Conservation (phyloP, 495 filamentous ascomycete species). For the Thozetella sp. region DNA sequence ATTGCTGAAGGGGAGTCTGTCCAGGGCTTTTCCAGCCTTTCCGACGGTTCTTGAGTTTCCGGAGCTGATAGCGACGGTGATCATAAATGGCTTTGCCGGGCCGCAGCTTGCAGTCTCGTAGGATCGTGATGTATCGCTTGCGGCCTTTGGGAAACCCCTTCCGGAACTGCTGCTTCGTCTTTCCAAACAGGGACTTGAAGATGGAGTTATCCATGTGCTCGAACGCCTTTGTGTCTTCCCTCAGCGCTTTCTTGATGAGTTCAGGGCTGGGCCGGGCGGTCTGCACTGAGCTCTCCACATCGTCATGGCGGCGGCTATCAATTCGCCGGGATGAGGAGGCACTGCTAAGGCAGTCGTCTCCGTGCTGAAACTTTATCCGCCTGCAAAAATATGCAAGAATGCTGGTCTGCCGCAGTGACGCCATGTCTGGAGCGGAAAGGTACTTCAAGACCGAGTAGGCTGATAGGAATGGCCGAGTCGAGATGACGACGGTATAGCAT, state of each 20-base stretch:
- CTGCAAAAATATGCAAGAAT: too few species aligned
- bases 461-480: too few species aligned
- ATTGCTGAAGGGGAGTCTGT: neutral
- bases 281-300: neutral
- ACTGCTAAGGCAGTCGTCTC: too few species aligned
- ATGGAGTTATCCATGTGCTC: neutral
- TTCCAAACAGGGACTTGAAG: neutral
- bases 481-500: too few species aligned
- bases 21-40: neutral
- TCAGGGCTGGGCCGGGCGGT: neutral
- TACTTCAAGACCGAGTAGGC: too few species aligned
- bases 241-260: neutral
- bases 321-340: too few species aligned
- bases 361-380: too few species aligned
- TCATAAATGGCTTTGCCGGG: neutral
- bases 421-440: too few species aligned
- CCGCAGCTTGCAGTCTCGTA: neutral
- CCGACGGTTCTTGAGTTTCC: neutral
- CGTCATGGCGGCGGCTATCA: too few species aligned
- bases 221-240: neutral
- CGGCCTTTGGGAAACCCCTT: neutral
- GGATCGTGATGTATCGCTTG: neutral
- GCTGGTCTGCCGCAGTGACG: too few species aligned
- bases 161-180: neutral
- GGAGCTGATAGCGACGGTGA: neutral